Base-by-base conservation (phyloP, 257 asterid genomes). In the Anisodus tanguticus region DNA sequence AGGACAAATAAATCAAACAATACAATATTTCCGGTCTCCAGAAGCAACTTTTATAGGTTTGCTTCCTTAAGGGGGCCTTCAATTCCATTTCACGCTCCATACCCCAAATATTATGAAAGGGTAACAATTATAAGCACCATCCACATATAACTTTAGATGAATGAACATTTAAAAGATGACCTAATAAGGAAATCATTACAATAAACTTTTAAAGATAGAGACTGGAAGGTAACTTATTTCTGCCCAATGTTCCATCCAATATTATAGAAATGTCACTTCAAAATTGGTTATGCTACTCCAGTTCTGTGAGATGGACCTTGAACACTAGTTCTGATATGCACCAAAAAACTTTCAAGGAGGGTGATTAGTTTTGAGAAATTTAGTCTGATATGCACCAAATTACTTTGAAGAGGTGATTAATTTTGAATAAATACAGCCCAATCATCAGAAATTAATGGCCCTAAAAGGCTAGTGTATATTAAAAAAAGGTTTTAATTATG, bases 121-220 rank as follows among this genome's bases (percentile, higher is more conserved):
- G 62, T 22, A 49, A 11, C 19, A 47, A 72, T 19, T 47, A 74
- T 74, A 72, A 72, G 41, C 59, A 49, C 81, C 22, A 11, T 72
- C 41, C 59, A 72, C 80, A 47, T 43, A 9, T 47, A 71, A 72
- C 41, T 31, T 31, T 72, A 47, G 80, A 68, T 68, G 80, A 72
- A 47, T 51, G 59, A 47, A 72, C 17, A 64, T 9, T 64, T 64
- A 31, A 64, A 64, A 22, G 70, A n/a, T n/a, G n/a, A 64, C 26
- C 45, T n/a, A 72, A 12, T 47, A 41, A 72, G 41, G 59, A 72
- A 45, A 31, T n/a, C 37, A 1, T 71, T 9, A 9, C 17, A 45
- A 70, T 43, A 8, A 71, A 5, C 58, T 43, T 71, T 9, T 54
- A n/a, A 71, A 71, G 37, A 70, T 17, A 8, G 55, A 69, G 8